These are phyloP conservation scores for Hibiscus tridactylites DNA, from an alignment of 345 rosid species.

Conservation along the genomic window DNA sequence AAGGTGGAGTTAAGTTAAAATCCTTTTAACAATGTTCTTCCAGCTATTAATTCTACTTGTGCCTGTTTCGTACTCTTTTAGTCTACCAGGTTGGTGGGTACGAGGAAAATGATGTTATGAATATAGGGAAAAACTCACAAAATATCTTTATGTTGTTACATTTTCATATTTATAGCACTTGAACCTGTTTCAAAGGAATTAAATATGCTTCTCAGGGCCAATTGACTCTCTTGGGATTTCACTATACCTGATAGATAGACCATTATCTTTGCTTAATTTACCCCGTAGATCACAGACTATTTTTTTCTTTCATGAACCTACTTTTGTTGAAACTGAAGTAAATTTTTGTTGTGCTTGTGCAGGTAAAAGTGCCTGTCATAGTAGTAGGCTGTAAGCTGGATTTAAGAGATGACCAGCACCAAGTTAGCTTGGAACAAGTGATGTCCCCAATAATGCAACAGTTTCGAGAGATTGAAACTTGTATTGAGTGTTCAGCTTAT, in stretches of 20 bases:
- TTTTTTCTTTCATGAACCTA: not conserved
- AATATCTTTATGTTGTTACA: not conserved
- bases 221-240: not conserved
- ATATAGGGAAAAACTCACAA: not conserved
- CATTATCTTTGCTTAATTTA: not conserved
- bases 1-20: not conserved
- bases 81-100: not conserved
- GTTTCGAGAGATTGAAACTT: conserved; percentile 74
- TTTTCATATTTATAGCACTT: not conserved
- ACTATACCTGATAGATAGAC: not conserved
- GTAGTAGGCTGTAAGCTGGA: conserved; percentile 79
- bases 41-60: not conserved
- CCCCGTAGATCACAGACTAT: not conserved
- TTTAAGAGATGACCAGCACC: conserved; percentile 48
- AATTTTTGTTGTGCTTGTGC: conserved; percentile 26
- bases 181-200: not conserved
- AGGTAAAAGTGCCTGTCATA: conserved; percentile 89
- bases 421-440: conserved; percentile 53
- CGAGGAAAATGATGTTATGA: not conserved
- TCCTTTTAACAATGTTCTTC: not conserved
- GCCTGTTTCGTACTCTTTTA: too few species aligned
- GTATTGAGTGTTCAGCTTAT: conserved; percentile 61
- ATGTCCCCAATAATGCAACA: conserved; percentile 81
- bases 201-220: not conserved
- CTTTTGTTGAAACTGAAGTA: not conserved